A percentile compares a stretch with the other conserved stretches of the same genome.
These are phyloP conservation scores for Termitomyces bulborhizus DNA, from an alignment of 768 basidiomycete species.

Conservation along the genomic window DNA sequence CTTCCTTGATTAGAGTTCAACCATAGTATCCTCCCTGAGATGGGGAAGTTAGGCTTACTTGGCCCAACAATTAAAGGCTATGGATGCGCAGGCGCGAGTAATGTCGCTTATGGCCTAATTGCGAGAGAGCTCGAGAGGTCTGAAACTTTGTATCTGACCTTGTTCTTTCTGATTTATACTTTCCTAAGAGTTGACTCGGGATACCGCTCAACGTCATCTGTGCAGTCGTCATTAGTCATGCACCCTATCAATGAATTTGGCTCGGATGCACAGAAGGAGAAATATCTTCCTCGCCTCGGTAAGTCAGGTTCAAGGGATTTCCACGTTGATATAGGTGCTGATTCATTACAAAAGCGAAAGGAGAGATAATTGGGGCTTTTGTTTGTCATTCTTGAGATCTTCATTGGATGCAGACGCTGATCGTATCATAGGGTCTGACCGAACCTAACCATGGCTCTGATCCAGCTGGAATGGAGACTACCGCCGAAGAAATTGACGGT, in stretches of 20 bases:
- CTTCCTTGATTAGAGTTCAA: slow-evolving; percentile 56
- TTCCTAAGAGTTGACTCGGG: slow-evolving; percentile 82
- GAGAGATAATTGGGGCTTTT: slow-evolving; percentile 89
- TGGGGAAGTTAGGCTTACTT: slow-evolving; percentile 87
- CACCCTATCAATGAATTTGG: slow-evolving; percentile 90
- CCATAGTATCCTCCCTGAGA: slow-evolving; percentile 71
- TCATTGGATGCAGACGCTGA: not conserved
- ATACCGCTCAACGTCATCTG: slow-evolving; percentile 91
- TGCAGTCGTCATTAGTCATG: slow-evolving; percentile 96
- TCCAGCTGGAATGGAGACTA: slow-evolving; percentile 96
- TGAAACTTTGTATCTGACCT: slow-evolving; percentile 3
- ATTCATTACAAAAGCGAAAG: slow-evolving; percentile 47
- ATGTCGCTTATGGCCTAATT: slow-evolving; percentile 91
- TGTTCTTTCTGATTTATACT: not conserved
- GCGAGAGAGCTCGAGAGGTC: slow-evolving; percentile 91
- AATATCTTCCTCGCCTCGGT: slow-evolving; percentile 84
- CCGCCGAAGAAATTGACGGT: slow-evolving; percentile 76
- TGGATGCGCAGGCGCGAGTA: slow-evolving; percentile 87
- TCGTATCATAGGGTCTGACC: slow-evolving; percentile 66
- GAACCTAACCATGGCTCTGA: slow-evolving; percentile 98
- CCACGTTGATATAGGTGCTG: not conserved
- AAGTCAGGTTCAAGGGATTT: slow-evolving; percentile 6
- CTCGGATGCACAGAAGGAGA: slow-evolving; percentile 83
- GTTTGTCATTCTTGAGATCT: slow-evolving; percentile 39
- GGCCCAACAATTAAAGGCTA: slow-evolving; percentile 93